Base-by-base conservation (phyloP, 106 monocot genomes). In the Ottelia alismoides region DNA sequence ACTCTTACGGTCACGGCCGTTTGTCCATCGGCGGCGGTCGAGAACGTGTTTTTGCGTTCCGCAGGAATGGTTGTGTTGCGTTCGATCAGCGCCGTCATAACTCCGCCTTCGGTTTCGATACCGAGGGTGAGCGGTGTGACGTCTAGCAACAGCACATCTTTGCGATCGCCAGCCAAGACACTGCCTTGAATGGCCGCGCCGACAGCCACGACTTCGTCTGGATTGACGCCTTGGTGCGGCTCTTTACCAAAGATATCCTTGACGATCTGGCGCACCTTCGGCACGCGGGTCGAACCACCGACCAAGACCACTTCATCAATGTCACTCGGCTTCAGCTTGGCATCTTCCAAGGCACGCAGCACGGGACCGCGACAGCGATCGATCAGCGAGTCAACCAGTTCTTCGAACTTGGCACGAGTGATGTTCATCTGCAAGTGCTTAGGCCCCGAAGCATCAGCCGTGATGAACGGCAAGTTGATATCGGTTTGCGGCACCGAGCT, bases 341-440 rank as follows among this genome's bases (percentile, higher is more conserved):
- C 56, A 11, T 56, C 56, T 11, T 30, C 11, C 28, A 56, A 30
- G 0, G 56, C 27, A 30, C 31, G 28, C 4, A 30, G 30, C 3
- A 56, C 56, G 10, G 56, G 56, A 9, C 30, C 31, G 4, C 29
- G 5, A 27, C 28, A 30, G 19, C 56, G 12, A 21, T 56, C 82
- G 28, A 88, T 73, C 28, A 88, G 82, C 35, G 82, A 82, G 21
- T 82, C 82, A 35, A 82, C 82, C 28, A 88, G 54, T 66, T 88
- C 88, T 68, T 88, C 88, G 68, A 88, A 88, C 60, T 88, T 88
- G 31, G n/a, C n/a, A n/a, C n/a, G n/a, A n/a, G n/a, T n/a, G n/a
- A n/a, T n/a, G n/a, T n/a, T n/a, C n/a, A n/a, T 71, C 49, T 88
- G 82, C 17, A 88, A 82, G 52, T 88, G 88, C 51, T 88, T 88